A percentile compares a stretch with the other conserved stretches of the same genome.
phyloP scores from a whole-genome alignment of 805 yeast genomes.

The Starmerella sirachaensis region DNA sequence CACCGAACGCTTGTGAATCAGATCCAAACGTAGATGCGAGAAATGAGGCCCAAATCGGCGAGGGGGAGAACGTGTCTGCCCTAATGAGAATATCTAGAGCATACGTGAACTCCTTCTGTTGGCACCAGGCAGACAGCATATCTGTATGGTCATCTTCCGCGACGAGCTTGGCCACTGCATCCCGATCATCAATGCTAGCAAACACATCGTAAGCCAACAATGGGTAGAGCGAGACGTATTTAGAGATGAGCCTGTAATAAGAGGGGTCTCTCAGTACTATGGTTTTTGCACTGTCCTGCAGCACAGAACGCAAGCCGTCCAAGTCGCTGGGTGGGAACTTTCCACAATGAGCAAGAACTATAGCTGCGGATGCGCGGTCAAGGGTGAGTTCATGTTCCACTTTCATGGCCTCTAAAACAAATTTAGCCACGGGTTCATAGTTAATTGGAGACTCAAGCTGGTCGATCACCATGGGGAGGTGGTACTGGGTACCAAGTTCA shows the following conservation, averaged over 20 bases:
- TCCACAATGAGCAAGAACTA: slow-evolving; percentile 3
- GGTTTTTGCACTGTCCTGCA: slow-evolving; percentile 4
- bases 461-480: slow-evolving; percentile 9
- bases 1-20: slow-evolving; percentile 25
- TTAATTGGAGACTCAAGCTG: slow-evolving; percentile 7
- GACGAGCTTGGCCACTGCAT: slow-evolving; percentile 2
- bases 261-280: neutral
- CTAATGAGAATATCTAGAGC: slow-evolving; percentile 27
- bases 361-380: slow-evolving; percentile 1
- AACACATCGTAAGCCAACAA: neutral
- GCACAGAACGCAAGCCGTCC: slow-evolving; percentile 3
- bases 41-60: slow-evolving; percentile 23
- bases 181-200: neutral
- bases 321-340: neutral
- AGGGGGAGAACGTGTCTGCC: slow-evolving; percentile 25
- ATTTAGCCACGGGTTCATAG: slow-evolving; percentile 12
- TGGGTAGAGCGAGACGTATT: neutral
- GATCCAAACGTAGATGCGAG: slow-evolving; percentile 14
- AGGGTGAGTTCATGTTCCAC: neutral
- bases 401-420: slow-evolving; percentile 1
- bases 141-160: neutral
- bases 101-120: slow-evolving; percentile 13
- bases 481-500: slow-evolving; percentile 8
- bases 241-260: neutral
- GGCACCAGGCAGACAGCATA: slow-evolving; percentile 7